Percentiles rank a stretch among this genome's conserved stretches.
Evolutionary conservation across 192 early-diverging fungal species (phyloP).

Genomic region (Coemansia sp.): DNA sequence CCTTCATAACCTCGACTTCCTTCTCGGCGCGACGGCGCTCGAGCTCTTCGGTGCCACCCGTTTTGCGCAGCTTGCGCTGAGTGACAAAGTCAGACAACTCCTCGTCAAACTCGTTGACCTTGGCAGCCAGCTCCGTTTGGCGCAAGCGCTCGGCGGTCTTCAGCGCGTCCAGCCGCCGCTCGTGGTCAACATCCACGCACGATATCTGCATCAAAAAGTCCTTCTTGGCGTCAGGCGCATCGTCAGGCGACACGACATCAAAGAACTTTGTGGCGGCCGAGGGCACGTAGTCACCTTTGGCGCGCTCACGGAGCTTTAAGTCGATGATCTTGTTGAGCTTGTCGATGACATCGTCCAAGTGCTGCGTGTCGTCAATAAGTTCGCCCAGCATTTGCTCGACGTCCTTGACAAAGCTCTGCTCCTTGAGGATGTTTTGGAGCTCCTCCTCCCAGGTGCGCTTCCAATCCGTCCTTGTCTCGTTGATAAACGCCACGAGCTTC

Average conservation of each 20-base stretch:
- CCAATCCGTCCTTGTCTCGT: slow-evolving; percentile 69
- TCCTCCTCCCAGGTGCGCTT: slow-evolving; percentile 87
- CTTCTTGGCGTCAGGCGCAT: slow-evolving; percentile 66
- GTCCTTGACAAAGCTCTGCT: slow-evolving; percentile 81
- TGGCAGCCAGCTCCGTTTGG: slow-evolving; percentile 65
- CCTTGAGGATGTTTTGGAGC: slow-evolving; percentile 77
- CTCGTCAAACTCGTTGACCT: slow-evolving; percentile 78
- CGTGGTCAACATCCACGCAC: slow-evolving; percentile 68
- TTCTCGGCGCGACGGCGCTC: slow-evolving; percentile 72
- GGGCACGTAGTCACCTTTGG: slow-evolving; percentile 37
- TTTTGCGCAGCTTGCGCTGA: slow-evolving; percentile 68
- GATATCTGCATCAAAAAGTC: slow-evolving; percentile 71
- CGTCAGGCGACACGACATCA: slow-evolving; percentile 61
- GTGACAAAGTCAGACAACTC: slow-evolving; percentile 72
- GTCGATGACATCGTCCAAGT: slow-evolving; percentile 61
- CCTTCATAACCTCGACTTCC: slow-evolving; percentile 63
- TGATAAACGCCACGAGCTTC: slow-evolving; percentile 62
- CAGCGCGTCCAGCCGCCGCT: slow-evolving; percentile 68
- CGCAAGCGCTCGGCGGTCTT: slow-evolving; percentile 67
- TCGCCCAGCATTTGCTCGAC: slow-evolving; percentile 72
- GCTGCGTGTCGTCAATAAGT: slow-evolving; percentile 66
- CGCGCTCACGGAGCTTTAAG: slow-evolving; percentile 52
- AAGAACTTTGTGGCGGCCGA: slow-evolving; percentile 46
- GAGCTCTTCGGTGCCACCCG: slow-evolving; percentile 74
- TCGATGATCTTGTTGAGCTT: slow-evolving; percentile 70